Conservation (phyloP, 192 early-diverging fungal species). For the Mortierella claussenii region DNA sequence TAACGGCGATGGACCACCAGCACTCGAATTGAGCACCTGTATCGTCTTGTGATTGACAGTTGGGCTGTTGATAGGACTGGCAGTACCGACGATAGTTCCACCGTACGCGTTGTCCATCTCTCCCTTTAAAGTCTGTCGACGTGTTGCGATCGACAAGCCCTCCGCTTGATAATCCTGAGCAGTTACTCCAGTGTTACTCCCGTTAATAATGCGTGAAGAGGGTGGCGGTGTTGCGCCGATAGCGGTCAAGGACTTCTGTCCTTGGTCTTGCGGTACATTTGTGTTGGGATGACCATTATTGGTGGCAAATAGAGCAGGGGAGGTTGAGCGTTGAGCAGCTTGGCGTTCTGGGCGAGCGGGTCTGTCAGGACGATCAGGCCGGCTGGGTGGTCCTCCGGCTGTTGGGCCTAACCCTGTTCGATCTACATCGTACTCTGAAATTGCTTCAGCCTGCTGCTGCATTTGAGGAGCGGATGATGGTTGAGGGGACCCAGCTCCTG, state of each 20-base stretch:
- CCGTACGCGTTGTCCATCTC: slow-evolving; percentile 11
- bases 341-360: slow-evolving; percentile 25
- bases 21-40: background rate
- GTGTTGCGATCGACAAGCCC: slow-evolving; percentile 11
- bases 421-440: slow-evolving; percentile 22
- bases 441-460: background rate
- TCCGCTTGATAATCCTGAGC: slow-evolving; percentile 26
- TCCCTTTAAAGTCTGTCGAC: slow-evolving; percentile 27
- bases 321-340: slow-evolving; percentile 17
- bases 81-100: slow-evolving; percentile 5
- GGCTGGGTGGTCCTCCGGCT: too few species aligned
- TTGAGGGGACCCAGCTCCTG: slow-evolving; percentile 2
- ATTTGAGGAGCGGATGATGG: background rate
- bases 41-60: slow-evolving; percentile 15
- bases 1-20: background rate
- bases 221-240: too few species aligned
- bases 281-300: too few species aligned
- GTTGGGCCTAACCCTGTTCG: too few species aligned
- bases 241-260: too few species aligned
- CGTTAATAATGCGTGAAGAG: too few species aligned
- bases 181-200: slow-evolving; percentile 8
- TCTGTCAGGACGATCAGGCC: slow-evolving; percentile 32
- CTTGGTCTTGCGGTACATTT: too few species aligned
- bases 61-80: too few species aligned
- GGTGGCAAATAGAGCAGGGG: slow-evolving; percentile 26